Conservation (phyloP, 2,329 filamentous ascomycete species). For the Pseudogymnoascus sp. region DNA sequence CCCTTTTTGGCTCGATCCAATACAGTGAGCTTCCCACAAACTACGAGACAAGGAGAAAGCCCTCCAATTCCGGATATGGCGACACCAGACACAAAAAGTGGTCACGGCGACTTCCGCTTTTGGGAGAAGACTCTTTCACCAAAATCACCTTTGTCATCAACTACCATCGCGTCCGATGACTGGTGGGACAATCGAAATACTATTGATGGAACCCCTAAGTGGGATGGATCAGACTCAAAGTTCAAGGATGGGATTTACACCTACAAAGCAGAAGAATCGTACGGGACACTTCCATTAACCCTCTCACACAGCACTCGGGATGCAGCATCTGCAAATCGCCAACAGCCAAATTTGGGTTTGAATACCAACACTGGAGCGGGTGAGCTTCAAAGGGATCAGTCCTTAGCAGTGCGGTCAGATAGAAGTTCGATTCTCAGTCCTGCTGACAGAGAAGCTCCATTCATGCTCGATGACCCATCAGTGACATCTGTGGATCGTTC, state of each 20-base stretch:
- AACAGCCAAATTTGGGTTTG: neutral
- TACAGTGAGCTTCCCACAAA: constrained; percentile 19
- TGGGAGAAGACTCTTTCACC: constrained; percentile 30
- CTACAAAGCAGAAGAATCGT: constrained; percentile 1
- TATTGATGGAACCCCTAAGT: constrained; percentile 14
- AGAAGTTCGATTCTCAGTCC: neutral
- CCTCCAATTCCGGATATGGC: constrained; percentile 24
- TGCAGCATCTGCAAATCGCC: neutral
- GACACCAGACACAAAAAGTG: constrained; percentile 23
- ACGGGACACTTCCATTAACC: neutral
- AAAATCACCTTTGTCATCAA: constrained; percentile 23
- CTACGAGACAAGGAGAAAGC: constrained; percentile 13
- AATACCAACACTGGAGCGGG: neutral
- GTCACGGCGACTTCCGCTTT: constrained; percentile 19
- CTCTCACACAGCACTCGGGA: constrained; percentile 6
- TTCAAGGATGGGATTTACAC: constrained; percentile 5
- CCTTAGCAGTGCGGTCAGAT: neutral
- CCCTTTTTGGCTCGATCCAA: constrained; percentile 48
- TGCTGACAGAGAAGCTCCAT: constrained; percentile 16
- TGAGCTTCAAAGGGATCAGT: neutral
- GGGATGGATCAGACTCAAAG: constrained; percentile 11
- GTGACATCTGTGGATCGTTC: neutral
- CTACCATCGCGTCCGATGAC: constrained; percentile 27
- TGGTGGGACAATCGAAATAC: constrained; percentile 32
- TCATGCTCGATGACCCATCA: constrained; percentile 11